Evolutionary conservation across 139 green algal species (phyloP), one percentile per base, ranked within the genome.

Genomic region (Spirogloea muscicola): DNA sequence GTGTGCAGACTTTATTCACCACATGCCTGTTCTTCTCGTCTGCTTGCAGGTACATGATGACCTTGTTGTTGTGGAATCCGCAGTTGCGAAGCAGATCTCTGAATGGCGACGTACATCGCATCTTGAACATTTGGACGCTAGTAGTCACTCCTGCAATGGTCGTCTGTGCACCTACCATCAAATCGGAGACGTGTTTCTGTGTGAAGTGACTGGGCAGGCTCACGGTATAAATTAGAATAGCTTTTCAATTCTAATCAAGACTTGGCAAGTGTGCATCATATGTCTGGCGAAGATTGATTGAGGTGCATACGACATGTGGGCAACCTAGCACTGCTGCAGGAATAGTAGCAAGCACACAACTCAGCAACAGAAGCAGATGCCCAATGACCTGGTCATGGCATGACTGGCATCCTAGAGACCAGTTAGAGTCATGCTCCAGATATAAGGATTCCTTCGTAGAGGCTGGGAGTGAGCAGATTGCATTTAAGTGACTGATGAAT

Each of bases 141-240:
- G 37, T 7, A 29, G 16, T 25, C 73, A 81, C 72, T 1, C 16
- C 3, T 81, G 73, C 65, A 69, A 3, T 27, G 73, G 73, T 1
- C 13, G 31, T 3, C n/a, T 39, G 21, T 81, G 73, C 36, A 49
- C 43, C 3, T 74, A 60, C n/a, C 73, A 81, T 10, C 73, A 33
- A 9, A 81, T 81, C 16, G 66, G 52, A 18, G 72, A 81, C 31
- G 73, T 81, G 6, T 81, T 77, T 3, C 42, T 81, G 33, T 81
- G 73, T 38, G 73, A 81, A 33, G 49, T 37, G 43, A 81, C 73
- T 18, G 73, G 73, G n/a, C 46, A 38, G 27, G 68, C 68, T 27
- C 73, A 81, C 36, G 59, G 59, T 68, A 7, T 38, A 33, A 10
- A 51, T 51, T 16, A 16, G 43, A 25, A 10, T 25, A 25, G 43